These are phyloP conservation scores for Xylariaceae sp. DNA, from an alignment of 2,329 filamentous ascomycete species.

Conservation along the genomic window DNA sequence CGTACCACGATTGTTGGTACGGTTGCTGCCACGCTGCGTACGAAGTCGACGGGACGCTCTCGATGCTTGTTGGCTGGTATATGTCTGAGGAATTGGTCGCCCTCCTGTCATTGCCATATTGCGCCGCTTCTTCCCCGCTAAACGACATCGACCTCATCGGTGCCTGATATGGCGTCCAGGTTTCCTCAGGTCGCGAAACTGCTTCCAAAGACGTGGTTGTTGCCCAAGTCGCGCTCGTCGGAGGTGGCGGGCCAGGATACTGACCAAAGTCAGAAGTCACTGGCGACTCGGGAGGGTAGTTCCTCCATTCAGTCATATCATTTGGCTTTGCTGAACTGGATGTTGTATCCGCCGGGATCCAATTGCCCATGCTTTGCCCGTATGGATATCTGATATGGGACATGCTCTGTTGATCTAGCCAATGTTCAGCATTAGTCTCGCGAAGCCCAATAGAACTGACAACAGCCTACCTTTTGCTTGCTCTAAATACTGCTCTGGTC, in stretches of 20 bases:
- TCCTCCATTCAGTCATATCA: conserved; percentile 46
- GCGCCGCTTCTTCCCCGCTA: conserved; percentile 35
- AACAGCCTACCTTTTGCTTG: conserved; percentile 42
- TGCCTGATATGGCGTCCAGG: conserved; percentile 40
- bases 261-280: conserved; percentile 48
- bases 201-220: conserved; percentile 18
- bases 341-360: conserved; percentile 42
- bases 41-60: conserved; percentile 28
- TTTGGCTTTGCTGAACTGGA: conserved; percentile 36
- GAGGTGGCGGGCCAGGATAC: conserved; percentile 41
- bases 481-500: conserved; percentile 29
- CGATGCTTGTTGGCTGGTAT: conserved; percentile 35
- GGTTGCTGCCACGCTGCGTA: conserved; percentile 45
- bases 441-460: not conserved
- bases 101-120: conserved; percentile 39
- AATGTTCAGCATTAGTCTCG: conserved; percentile 22
- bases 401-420: conserved; percentile 33
- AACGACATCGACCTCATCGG: conserved; percentile 47
- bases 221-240: conserved; percentile 40
- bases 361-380: conserved; percentile 37
- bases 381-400: conserved; percentile 38
- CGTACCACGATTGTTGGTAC: conserved; percentile 39
- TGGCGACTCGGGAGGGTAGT: conserved; percentile 48
- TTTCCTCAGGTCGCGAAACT: conserved; percentile 40
- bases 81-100: conserved; percentile 40